Base-by-base conservation (phyloP, 495 filamentous ascomycete species). In the Zalerion maritima region DNA sequence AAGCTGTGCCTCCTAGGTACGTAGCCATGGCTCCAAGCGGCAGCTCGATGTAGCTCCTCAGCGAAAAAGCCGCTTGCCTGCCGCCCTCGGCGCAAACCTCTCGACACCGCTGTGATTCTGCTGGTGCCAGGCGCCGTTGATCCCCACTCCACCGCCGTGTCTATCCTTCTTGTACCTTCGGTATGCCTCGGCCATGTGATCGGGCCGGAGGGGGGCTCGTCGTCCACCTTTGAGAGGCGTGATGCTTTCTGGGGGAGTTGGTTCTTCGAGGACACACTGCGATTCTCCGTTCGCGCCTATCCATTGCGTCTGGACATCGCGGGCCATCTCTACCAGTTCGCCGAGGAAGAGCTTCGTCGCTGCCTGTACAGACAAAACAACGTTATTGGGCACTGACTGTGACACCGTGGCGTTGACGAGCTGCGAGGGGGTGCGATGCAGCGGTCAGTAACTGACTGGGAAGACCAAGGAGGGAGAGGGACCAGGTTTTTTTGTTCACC, bases 331-430 rank as follows among this genome's bases (percentile, higher is more conserved):
- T 29, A 92, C 74, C 29, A 94, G 65, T 29, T 84, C 74, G 27
- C 84, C 83, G 5, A 81, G 69, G 49, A 81, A 92, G 35, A 84
- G 66, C 50, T 94, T 94, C 18, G 78, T 75, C 31, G 80, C 81
- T 2, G 77, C 72, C 28, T 78, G 79, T 42, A 92, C 75, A 14
- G 76, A 80, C 13, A 75, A 75, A 21, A 87, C 73, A 16, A 92
- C 77, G 28, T 68, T 75, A 9, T 69, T 64, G 3, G 82, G 77
- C 3, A 86, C 82, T 12, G 81, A 89, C 50, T 93, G 85, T 1
- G 79, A 84, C 8, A 91, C 73, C 22, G 82, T 84, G 39, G 85
- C 81, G 41, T 93, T 94, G 47, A 82, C 71, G 38, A 84, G 75
- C 58, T 81, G 47, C 11, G 24, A 26, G 6, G 9, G 17, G 17